These are phyloP conservation scores for Mycosphaerella sp. DNA, from an alignment of 2,329 filamentous ascomycete genomes.

Conservation along the genomic window DNA sequence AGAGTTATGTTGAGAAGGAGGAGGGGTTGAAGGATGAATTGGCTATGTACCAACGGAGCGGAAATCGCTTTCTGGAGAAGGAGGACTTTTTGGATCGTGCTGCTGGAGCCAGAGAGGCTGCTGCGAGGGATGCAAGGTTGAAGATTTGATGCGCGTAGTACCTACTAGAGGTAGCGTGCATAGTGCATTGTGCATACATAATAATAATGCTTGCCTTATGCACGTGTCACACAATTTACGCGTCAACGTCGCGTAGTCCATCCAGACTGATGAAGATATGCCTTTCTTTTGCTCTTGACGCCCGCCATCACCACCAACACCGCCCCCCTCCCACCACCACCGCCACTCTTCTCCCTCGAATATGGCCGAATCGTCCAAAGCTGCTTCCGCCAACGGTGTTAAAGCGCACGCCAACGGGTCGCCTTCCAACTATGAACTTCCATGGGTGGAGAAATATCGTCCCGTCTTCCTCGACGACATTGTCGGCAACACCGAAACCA, in stretches of 20 bases:
- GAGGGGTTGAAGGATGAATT: conserved; percentile 57
- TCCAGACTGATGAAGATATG: not conserved
- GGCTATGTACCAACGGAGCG: conserved; percentile 55
- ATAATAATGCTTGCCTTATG: too few relatives aligned
- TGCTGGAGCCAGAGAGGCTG: conserved; percentile 51
- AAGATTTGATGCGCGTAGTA: conserved; percentile 27
- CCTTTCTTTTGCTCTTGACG: not conserved
- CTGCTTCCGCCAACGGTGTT: conserved; percentile 40
- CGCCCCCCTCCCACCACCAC: too few relatives aligned
- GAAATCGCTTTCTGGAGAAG: conserved; percentile 54
- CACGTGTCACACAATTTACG: not conserved
- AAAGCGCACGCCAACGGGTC: conserved; percentile 37
- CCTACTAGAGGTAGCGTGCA: not conserved
- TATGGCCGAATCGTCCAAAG: conserved; percentile 45
- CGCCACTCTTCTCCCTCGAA: not conserved
- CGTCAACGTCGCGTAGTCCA: not conserved
- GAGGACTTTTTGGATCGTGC: conserved; percentile 58
- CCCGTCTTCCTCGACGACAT: conserved; percentile 93
- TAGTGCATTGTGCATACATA: not conserved
- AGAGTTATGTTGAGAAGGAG: conserved; percentile 55
- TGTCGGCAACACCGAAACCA: conserved; percentile 95
- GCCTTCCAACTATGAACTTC: conserved; percentile 62
- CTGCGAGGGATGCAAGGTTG: conserved; percentile 48
- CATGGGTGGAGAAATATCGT: conserved; percentile 98
- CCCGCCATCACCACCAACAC: not conserved